phyloP scores from a whole-genome alignment of 2,329 filamentous ascomycete genomes.

The Sporothrix sp. region DNA sequence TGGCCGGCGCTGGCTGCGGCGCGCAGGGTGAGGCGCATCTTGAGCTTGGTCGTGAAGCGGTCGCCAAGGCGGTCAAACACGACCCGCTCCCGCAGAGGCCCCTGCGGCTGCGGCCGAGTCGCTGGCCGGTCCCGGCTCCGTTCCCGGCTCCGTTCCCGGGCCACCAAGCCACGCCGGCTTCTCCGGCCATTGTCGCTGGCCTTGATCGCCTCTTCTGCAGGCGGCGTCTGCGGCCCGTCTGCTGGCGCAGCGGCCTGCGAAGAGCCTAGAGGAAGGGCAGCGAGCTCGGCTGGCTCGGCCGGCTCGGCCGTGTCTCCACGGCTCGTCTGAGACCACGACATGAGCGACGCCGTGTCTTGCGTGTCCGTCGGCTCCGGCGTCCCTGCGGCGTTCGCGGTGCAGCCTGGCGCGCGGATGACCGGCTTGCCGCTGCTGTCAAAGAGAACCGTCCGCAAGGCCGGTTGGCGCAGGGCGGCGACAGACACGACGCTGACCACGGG shows the following conservation, averaged over 20 bases:
- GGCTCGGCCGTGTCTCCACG: no score
- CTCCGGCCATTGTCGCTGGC: no score
- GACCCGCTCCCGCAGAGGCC: constrained; percentile 12
- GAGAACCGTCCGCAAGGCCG: not conserved
- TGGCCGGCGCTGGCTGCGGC: constrained; percentile 48
- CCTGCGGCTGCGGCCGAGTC: not conserved
- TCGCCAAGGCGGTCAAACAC: constrained; percentile 35
- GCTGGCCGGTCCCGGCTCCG: no score
- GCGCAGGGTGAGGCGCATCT: constrained; percentile 52
- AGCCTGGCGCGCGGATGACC: no score
- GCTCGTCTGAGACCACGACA: no score
- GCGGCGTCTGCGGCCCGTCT: not conserved
- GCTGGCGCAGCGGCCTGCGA: not conserved
- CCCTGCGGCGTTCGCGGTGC: no score
- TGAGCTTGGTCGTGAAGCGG: constrained; percentile 46
- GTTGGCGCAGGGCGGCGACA: constrained; percentile 41
- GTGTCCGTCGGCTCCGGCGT: not conserved
- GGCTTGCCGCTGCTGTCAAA: not conserved
- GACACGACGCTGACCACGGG: constrained; percentile 51
- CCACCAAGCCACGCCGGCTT: no score
- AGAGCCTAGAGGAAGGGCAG: no score
- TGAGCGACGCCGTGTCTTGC: not conserved
- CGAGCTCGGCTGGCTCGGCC: no score
- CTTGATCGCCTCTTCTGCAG: not conserved
- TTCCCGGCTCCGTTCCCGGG: no score